Evolutionary conservation across 495 filamentous ascomycete species (phyloP), one percentile per base, ranked within the genome.

Genomic region (Xylaria acuta): DNA sequence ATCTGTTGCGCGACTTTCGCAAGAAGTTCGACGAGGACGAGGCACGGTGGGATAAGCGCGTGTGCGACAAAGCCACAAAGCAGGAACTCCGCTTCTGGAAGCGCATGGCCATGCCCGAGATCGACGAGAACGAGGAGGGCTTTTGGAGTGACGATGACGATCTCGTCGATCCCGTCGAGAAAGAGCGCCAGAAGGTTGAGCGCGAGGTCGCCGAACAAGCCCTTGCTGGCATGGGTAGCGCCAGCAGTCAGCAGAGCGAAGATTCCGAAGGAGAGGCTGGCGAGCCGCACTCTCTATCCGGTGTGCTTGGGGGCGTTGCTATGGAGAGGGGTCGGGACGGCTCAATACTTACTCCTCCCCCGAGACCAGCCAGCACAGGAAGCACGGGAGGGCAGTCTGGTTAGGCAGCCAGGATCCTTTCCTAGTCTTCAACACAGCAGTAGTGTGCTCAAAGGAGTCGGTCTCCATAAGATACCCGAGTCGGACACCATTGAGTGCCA

Each of bases 121-220:
- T 86, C 51, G 74, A 80, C 25, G 85, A 86, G 25, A 76, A 80
- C 54, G 85, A 88, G 58, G 85, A 85, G 12, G 81, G 82, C 12
- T 86, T 82, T 73, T 89, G 84, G 84, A 85, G 82, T 65, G 86
- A 87, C 69, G 87, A 89, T 64, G 87, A 89, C 62, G 87, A 89
- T 67, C 73, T 89, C 22, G 81, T 88, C 20, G 87, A 89, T 70
- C 77, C 77, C 7, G 83, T 81, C 11, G 86, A 88, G 81, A 88
- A 88, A 81, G 76, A 78, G 74, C 75, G 85, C 40, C 68, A 74
- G 62, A 82, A 86, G 71, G 71, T 83, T 18, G 75, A 82, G 71
- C 74, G 76, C 51, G 77, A 80, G 59, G 77, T 78, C 0, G 80
- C 84, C 68, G 81, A 85, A 72, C 80, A 84, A 67, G 75, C 72